Base-by-base conservation (phyloP, 352 stramenopile species). In the Elongisporangium undulatum region DNA sequence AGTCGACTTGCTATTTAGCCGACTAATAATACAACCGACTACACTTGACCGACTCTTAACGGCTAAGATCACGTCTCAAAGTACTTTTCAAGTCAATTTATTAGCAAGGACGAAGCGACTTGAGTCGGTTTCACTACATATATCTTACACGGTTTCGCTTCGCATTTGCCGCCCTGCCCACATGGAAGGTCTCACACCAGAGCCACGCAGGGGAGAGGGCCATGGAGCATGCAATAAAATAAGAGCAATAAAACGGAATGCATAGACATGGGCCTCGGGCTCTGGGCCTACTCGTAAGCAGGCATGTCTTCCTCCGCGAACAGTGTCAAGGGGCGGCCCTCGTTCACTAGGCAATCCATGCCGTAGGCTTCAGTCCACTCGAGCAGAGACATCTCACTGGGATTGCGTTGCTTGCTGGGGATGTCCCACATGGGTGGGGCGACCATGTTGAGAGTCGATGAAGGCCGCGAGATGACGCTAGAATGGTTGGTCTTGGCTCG, bases 291-390 rank as follows among this genome's bases (percentile, higher is more conserved):
- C 16, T 90, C 75, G 45, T 89, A 90, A 49, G 63, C 74, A 19
- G 75, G 62, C 64, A 78, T 66, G 17, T 85, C 80, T 39, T 45
- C 34, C 34, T 89, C 83, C 1, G 65, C 61, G 26, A 90, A 92
- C 24, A 92, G 67, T 23, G 80, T 81, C 21, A 88, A 62, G 1
- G 67, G 64, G 1, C 80, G 73, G 0, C 71, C 68, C 51, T 92
- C 80, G 68, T 85, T 89, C 17, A 88, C 67, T n/a, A 90, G 73
- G 57, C 80, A 90, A 64, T 90, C 83, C 74, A 92, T 90, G 54
- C 80, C 80, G 55, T 88, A 89, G 3, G 75, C 74, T 58, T 92
- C 82, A 2, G 83, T 89, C 79, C 83, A 92, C 68, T 92, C 83
- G 58, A 92, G 72, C 2, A 92, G 59, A 20, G 80, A 80, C 68